Evolutionary conservation across 371 early-diverging fungal genomes (phyloP), one percentile per base, ranked within the genome.

Genomic region (Basidiobolus meristosporus): DNA sequence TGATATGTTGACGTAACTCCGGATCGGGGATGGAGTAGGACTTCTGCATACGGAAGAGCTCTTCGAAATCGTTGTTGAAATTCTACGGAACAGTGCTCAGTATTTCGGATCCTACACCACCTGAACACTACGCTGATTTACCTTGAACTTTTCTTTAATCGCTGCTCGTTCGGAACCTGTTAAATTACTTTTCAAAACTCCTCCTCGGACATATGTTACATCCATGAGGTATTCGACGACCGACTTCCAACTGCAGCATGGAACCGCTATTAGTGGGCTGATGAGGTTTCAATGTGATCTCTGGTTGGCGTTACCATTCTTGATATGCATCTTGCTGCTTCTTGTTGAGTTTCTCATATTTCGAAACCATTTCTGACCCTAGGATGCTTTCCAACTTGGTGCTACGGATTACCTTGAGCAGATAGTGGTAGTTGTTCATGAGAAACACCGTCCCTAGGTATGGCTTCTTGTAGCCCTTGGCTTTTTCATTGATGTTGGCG

Each of bases 11-110:
- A 19, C 82, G 65, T 28, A 89, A 52, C 38, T 85, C 86, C 4
- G 62, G 44, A 51, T 89, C 89, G n/a, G 85, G 82, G 16, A 89
- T 70, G 11, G 81, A 68, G 54, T 80, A 84, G 1, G 67, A 59
- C 42, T 72, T 76, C 46, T 85, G 86, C 1, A 65, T 58, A 40
- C 70, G 64, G 52, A 62, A 70, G 15, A 73, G 59, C 31, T 79
- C 80, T 30, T 89, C 89, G 50, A 89, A 78, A 41, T 78, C 79
- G 12, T 60, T 64, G 53, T 89, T 85, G 51, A 89, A 89, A 47
- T 64, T 74, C 63, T 59, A 51, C 2, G 10, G 10, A 32, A 37
- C 19, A 14, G 3, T 7, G n/a, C 12, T 37, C 17, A 11, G 17
- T 17, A 37, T 17, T 17, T 3, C 17, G 17, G 3, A 15, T 19